Percentiles rank a stretch among this genome's conserved stretches.
phyloP scores from a whole-genome alignment of 345 rosid genomes.

The Microthlaspi erraticum region DNA sequence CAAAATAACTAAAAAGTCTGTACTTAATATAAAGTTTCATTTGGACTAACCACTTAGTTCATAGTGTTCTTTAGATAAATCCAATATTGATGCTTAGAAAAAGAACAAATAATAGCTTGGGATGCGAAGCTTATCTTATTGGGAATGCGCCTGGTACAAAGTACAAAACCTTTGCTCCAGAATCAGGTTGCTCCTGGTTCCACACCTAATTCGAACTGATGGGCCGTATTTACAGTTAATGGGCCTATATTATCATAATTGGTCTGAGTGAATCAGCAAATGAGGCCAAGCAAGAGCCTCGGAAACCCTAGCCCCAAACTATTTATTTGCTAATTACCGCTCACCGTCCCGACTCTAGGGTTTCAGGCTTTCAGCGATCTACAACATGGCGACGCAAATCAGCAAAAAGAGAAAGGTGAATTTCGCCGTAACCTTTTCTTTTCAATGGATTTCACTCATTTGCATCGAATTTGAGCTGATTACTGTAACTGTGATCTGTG shows the following conservation, averaged over 20 bases:
- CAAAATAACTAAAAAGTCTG: no score
- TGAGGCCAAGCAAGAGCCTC: not conserved
- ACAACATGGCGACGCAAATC: slow-evolving; percentile 68
- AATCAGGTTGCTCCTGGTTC: no score
- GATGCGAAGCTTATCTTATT: slow-evolving; percentile 23
- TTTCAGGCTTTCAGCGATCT: slow-evolving; percentile 18
- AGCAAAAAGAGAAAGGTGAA: slow-evolving; percentile 78
- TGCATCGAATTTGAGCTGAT: not conserved
- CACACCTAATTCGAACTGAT: not conserved
- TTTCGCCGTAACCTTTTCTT: not conserved
- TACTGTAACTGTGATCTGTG: not conserved
- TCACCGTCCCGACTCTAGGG: not conserved
- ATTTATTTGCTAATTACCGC: slow-evolving; percentile 10
- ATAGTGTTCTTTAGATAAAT: not conserved
- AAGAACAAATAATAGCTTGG: not conserved
- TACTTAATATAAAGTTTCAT: not conserved
- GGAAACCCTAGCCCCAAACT: slow-evolving; percentile 1
- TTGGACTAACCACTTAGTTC: no score
- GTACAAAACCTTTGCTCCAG: slow-evolving; percentile 4
- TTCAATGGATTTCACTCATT: not conserved
- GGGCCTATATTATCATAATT: not conserved
- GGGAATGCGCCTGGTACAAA: slow-evolving; percentile 17
- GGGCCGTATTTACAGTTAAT: not conserved
- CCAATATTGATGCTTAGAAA: slow-evolving; percentile 7
- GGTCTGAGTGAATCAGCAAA: not conserved